These are phyloP conservation scores for Digitaria exilis DNA, from an alignment of 202 grass and related monocot genomes.

Conservation along the genomic window DNA sequence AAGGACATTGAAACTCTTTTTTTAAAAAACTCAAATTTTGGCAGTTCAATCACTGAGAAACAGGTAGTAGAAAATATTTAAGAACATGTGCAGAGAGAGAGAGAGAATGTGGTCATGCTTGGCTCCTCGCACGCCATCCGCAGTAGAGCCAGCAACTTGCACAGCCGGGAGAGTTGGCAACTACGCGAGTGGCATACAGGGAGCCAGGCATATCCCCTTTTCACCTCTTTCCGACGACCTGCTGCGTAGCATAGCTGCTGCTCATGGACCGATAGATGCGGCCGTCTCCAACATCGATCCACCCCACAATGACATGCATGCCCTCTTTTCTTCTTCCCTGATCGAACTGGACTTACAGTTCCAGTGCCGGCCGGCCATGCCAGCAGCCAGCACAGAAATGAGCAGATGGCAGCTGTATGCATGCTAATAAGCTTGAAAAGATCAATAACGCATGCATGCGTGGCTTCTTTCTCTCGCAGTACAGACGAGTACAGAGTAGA, in stretches of 20 bases:
- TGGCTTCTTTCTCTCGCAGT: background rate
- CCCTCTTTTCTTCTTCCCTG: background rate
- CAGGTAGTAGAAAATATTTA: too few species aligned
- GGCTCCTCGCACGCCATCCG: slow-evolving; percentile 99
- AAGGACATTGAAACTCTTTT: too few species aligned
- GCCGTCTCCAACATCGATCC: slow-evolving; percentile 1
- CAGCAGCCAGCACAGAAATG: background rate
- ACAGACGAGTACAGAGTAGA: background rate
- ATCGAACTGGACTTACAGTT: background rate
- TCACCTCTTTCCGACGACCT: slow-evolving; percentile 41
- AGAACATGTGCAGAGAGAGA: too few species aligned
- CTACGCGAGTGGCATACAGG: slow-evolving; percentile 98
- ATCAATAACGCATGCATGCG: too few species aligned
- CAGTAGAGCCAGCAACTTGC: slow-evolving; percentile 69
- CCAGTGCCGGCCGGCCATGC: background rate
- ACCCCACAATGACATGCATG: background rate
- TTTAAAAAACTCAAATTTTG: too few species aligned
- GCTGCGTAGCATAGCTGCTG: too few species aligned
- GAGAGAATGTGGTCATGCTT: slow-evolving; percentile 98
- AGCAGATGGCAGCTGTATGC: background rate
- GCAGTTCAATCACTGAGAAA: too few species aligned
- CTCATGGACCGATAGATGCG: background rate
- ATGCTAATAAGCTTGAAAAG: background rate
- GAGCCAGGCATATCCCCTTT: slow-evolving; percentile 92
- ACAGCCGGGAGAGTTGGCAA: slow-evolving; percentile 48